These are phyloP conservation scores for Volvox reticuliferus DNA, from an alignment of 139 green algal genomes.

Conservation along the genomic window DNA sequence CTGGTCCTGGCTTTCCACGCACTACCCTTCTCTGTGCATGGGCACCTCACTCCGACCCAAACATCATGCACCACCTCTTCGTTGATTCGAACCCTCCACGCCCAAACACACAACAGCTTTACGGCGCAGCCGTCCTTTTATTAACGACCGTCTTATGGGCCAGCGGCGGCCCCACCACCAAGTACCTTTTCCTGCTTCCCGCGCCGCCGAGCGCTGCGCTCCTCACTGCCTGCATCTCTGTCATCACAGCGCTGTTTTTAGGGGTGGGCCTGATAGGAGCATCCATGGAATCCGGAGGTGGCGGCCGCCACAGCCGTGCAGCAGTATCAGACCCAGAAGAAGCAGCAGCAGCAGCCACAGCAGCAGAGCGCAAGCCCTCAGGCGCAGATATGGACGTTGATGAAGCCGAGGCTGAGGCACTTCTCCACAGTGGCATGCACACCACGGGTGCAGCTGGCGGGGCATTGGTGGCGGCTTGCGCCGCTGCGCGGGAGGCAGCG, in stretches of 20 bases:
- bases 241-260: constrained; percentile 6
- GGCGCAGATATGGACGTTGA: neutral
- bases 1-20: too few species aligned
- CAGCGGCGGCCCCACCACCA: constrained; percentile 16
- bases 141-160: constrained; percentile 20
- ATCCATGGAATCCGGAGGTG: neutral
- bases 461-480: neutral
- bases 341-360: neutral
- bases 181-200: constrained; percentile 42
- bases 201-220: constrained; percentile 21
- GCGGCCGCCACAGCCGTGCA: neutral
- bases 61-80: neutral
- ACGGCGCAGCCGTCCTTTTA: constrained; percentile 25
- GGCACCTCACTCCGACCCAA: too few species aligned
- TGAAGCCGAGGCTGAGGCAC: constrained; percentile 15
- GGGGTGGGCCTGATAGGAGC: neutral
- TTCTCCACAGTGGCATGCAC: constrained; percentile 32
- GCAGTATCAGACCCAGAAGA: neutral
- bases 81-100: neutral
- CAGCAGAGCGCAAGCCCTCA: neutral
- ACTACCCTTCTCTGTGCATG: too few species aligned
- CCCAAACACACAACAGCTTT: neutral
- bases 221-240: constrained; percentile 24
- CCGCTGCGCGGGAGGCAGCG: neutral
- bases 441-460: neutral